These are phyloP conservation scores for Cystoderma amianthinum DNA, from an alignment of 768 basidiomycete genomes.

Conservation along the genomic window DNA sequence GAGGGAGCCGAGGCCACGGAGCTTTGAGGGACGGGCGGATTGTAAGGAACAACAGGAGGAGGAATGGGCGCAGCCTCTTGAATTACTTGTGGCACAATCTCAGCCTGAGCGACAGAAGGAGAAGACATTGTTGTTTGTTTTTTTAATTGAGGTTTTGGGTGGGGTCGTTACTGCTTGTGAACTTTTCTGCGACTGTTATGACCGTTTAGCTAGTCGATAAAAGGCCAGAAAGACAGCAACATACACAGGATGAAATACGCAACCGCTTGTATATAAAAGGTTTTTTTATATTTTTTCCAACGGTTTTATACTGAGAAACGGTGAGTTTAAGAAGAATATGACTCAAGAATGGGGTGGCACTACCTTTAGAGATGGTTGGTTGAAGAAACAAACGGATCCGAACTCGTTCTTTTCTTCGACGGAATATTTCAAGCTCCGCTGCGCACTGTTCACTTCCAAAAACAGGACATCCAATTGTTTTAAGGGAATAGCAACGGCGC, in stretches of 20 bases:
- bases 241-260: slow-evolving; percentile 63
- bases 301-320: slow-evolving; percentile 50
- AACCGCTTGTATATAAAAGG: slow-evolving; percentile 59
- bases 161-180: slow-evolving; percentile 90
- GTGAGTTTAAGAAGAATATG: slow-evolving; percentile 7
- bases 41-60: slow-evolving; percentile 47
- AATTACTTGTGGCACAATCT: slow-evolving; percentile 44
- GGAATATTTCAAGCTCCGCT: slow-evolving; percentile 35
- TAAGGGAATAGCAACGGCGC: background rate
- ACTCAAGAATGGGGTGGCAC: slow-evolving; percentile 16
- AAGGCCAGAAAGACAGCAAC: slow-evolving; percentile 22
- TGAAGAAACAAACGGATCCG: slow-evolving; percentile 31
- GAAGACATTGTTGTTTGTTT: slow-evolving; percentile 48
- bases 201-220: slow-evolving; percentile 10
- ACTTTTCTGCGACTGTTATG: slow-evolving; percentile 62
- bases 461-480: background rate
- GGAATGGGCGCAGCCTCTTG: slow-evolving; percentile 40
- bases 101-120: slow-evolving; percentile 44
- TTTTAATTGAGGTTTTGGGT: slow-evolving; percentile 42
- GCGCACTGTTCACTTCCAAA: slow-evolving; percentile 26
- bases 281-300: slow-evolving; percentile 63
- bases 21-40: slow-evolving; percentile 47
- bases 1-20: slow-evolving; percentile 65
- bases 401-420: slow-evolving; percentile 24
- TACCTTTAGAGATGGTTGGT: slow-evolving; percentile 70